These are phyloP conservation scores for Alternaria metachromatica DNA, from an alignment of 2,329 filamentous ascomycete species.

Conservation along the genomic window DNA sequence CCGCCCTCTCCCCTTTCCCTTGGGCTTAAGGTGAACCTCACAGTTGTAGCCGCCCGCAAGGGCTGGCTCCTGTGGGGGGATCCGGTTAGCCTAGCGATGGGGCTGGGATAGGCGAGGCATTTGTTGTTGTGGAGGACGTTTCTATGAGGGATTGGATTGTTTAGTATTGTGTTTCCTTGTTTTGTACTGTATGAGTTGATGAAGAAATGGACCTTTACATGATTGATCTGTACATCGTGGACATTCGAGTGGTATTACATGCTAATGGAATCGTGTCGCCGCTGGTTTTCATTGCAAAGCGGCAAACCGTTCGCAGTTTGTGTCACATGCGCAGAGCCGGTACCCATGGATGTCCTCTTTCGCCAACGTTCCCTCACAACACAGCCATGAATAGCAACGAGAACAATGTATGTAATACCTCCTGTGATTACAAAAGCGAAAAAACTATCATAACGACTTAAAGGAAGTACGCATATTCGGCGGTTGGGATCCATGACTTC, in stretches of 20 bases:
- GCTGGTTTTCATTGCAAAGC: too few relatives aligned
- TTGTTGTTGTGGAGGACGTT: neutral
- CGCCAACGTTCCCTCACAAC: too few relatives aligned
- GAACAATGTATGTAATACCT: too few relatives aligned
- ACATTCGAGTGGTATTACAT: too few relatives aligned
- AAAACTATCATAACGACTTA: too few relatives aligned
- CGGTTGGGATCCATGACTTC: neutral
- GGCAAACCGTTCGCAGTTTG: too few relatives aligned
- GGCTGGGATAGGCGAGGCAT: slow-evolving; percentile 10
- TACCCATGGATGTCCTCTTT: too few relatives aligned
- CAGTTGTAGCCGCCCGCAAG: slow-evolving; percentile 28
- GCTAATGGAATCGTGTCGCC: too few relatives aligned
- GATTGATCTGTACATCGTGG: neutral
- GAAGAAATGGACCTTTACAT: neutral
- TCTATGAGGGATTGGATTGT: neutral
- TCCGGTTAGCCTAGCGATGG: slow-evolving; percentile 24
- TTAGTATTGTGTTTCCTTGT: neutral
- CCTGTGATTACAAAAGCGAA: too few relatives aligned
- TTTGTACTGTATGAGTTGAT: slow-evolving; percentile 5
- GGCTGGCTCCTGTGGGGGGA: slow-evolving; percentile 26
- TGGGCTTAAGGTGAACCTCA: slow-evolving; percentile 25
- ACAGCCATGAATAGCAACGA: too few relatives aligned
- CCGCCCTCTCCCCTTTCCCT: slow-evolving; percentile 5
- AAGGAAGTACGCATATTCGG: too few relatives aligned
- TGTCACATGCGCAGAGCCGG: too few relatives aligned